Evolutionary conservation across 1,139 yeast genomes (phyloP).

Genomic region (Candida sanyaensis): DNA sequence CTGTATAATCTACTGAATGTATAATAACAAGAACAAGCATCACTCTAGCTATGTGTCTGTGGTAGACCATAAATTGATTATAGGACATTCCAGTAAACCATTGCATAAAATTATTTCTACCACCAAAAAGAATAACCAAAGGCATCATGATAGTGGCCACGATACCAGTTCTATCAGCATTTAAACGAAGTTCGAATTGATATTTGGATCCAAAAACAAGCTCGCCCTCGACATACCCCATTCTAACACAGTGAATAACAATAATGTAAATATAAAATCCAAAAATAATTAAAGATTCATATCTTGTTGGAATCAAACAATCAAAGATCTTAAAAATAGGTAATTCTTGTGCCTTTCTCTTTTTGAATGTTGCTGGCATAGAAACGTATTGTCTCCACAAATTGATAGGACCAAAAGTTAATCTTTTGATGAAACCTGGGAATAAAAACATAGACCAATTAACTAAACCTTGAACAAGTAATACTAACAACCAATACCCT

Average conservation of each 20-base stretch:
- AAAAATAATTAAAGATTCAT: constrained; percentile 20
- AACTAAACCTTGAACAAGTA: constrained; percentile 37
- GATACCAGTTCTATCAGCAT: constrained; percentile 36
- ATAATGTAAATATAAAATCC: constrained; percentile 49
- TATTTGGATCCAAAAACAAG: constrained; percentile 21
- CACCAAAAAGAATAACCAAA: constrained; percentile 40
- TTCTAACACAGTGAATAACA: constrained; percentile 31
- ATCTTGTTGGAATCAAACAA: constrained; percentile 27
- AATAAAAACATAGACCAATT: constrained; percentile 40
- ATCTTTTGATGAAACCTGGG: constrained; percentile 23
- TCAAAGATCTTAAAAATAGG: constrained; percentile 20
- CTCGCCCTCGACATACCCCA: constrained; percentile 22
- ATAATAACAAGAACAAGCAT: constrained; percentile 28
- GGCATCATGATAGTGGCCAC: constrained; percentile 32
- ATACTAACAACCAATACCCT: constrained; percentile 50
- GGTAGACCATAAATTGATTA: constrained; percentile 36
- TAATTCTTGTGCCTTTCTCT: constrained; percentile 24
- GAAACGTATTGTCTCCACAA: constrained; percentile 28
- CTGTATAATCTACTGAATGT: constrained; percentile 43
- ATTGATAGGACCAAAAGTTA: constrained; percentile 25
- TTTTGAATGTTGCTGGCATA: constrained; percentile 29
- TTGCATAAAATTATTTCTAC: constrained; percentile 43
- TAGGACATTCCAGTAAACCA: constrained; percentile 42
- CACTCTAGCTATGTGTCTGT: constrained; percentile 40
- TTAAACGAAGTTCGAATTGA: constrained; percentile 27